Conservation (phyloP, 352 stramenopile genomes). For the Phytophthora foliorum region DNA sequence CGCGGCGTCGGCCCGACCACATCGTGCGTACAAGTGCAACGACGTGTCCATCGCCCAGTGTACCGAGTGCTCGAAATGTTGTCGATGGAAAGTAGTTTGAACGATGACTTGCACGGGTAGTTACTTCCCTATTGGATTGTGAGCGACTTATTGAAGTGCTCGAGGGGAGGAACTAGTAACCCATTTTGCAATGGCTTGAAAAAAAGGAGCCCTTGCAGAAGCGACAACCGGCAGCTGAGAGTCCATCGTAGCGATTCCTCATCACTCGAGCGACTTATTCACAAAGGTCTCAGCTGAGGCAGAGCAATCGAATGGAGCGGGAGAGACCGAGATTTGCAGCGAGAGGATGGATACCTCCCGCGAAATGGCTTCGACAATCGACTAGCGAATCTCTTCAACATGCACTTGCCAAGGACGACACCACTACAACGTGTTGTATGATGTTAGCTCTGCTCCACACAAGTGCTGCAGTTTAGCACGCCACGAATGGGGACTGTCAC, state of each 20-base stretch:
- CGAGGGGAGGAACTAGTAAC: slow-evolving; percentile 5
- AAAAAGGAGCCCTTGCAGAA: slow-evolving; percentile 16
- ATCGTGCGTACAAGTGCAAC: slow-evolving; percentile 49
- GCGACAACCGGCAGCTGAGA: slow-evolving; percentile 16
- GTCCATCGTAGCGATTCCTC: not conserved
- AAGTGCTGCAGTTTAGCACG: not conserved
- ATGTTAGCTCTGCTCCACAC: no score
- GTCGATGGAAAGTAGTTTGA: not conserved
- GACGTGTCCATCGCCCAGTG: slow-evolving; percentile 43
- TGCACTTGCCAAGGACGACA: not conserved
- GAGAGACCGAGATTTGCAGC: slow-evolving; percentile 24
- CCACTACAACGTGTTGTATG: no score
- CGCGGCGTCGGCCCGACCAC: slow-evolving; percentile 37
- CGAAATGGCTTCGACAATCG: slow-evolving; percentile 12
- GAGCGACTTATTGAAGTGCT: no score
- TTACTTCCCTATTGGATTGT: slow-evolving; percentile 6
- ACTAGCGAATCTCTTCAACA: slow-evolving; percentile 16
- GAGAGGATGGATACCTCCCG: slow-evolving; percentile 9
- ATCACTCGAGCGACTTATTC: slow-evolving; percentile 25
- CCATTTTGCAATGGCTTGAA: slow-evolving; percentile 20
- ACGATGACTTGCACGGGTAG: not conserved
- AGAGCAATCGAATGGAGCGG: slow-evolving; percentile 18
- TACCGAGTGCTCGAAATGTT: slow-evolving; percentile 1
- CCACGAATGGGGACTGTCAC: not conserved
- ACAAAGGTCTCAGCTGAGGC: slow-evolving; percentile 21